phyloP scores from a whole-genome alignment of 495 filamentous ascomycete species.

The Aspergillus kassunensis region DNA sequence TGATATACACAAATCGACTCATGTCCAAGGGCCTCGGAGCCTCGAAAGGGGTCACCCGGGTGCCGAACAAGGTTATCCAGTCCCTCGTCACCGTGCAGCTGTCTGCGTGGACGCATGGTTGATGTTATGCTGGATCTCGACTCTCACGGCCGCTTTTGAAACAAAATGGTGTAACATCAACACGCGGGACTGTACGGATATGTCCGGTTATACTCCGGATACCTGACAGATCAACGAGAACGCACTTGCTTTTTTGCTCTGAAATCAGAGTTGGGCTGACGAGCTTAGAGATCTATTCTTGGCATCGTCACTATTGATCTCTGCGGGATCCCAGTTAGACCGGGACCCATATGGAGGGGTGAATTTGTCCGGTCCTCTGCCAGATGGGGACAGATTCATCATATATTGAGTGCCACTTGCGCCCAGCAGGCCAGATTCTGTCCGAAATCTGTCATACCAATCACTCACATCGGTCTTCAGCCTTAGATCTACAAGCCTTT shows the following conservation, averaged over 20 bases:
- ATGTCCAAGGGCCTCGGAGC: not conserved
- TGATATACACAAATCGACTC: constrained; percentile 4
- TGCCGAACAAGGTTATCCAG: not conserved
- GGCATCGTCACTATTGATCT: constrained; percentile 8
- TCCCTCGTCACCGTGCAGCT: not conserved
- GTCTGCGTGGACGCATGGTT: not conserved
- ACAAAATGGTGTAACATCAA: constrained; percentile 13
- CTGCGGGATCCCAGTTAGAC: not conserved
- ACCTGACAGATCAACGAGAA: constrained; percentile 11
- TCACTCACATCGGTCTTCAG: not conserved
- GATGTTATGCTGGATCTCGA: not conserved
- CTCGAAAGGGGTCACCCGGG: constrained; percentile 8
- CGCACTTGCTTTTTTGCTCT: constrained; percentile 5
- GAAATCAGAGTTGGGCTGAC: constrained; percentile 11
- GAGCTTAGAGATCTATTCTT: constrained; percentile 9
- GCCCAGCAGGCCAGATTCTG: constrained; percentile 3
- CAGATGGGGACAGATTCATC: not conserved
- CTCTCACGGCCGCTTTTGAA: constrained; percentile 8
- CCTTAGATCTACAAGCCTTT: not conserved
- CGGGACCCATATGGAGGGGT: constrained; percentile 1
- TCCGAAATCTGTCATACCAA: not conserved
- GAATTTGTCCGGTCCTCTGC: constrained; percentile 4
- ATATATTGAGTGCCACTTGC: constrained; percentile 13
- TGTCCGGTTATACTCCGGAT: constrained; percentile 8
- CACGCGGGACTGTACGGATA: constrained; percentile 9